Percentiles rank a stretch among this genome's conserved stretches.
phyloP scores from a whole-genome alignment of 2,329 filamentous ascomycete genomes.

The Xylaria sp. region DNA sequence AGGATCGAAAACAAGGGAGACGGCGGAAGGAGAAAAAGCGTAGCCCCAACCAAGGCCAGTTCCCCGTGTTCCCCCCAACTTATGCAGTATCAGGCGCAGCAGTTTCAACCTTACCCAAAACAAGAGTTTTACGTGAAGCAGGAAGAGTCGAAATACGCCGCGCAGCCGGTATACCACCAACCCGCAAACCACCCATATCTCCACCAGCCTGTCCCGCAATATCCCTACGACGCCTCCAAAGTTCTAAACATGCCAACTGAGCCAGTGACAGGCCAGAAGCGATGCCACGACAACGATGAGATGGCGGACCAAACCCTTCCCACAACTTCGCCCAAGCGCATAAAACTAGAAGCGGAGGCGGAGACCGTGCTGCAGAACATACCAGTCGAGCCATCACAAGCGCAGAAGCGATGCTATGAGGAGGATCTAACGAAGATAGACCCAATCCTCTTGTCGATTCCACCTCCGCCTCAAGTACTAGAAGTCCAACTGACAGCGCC shows the following conservation, averaged over 20 bases:
- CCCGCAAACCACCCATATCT: background rate
- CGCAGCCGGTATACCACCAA: background rate
- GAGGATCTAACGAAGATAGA: too few species aligned
- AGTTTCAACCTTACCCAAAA: background rate
- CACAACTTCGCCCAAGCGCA: conserved; percentile 18
- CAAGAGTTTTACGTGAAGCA: background rate
- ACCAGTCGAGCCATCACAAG: background rate
- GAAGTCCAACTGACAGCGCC: too few species aligned
- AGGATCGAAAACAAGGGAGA: background rate
- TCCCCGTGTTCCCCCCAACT: background rate
- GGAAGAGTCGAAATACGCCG: background rate
- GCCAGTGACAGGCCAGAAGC: conserved; percentile 5
- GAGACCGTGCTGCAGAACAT: background rate
- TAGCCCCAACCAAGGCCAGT: background rate
- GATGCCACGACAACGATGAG: background rate
- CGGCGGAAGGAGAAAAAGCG: background rate
- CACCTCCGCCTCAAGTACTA: too few species aligned
- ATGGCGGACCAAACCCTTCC: background rate
- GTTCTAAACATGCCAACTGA: background rate
- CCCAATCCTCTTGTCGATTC: too few species aligned
- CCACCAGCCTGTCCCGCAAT: background rate
- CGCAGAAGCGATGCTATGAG: too few species aligned
- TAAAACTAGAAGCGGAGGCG: background rate
- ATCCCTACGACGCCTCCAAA: background rate
- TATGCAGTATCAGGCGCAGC: background rate